Base-by-base conservation (phyloP, 1,284 basidiomycete genomes). In the Cerioporus squamosus region DNA sequence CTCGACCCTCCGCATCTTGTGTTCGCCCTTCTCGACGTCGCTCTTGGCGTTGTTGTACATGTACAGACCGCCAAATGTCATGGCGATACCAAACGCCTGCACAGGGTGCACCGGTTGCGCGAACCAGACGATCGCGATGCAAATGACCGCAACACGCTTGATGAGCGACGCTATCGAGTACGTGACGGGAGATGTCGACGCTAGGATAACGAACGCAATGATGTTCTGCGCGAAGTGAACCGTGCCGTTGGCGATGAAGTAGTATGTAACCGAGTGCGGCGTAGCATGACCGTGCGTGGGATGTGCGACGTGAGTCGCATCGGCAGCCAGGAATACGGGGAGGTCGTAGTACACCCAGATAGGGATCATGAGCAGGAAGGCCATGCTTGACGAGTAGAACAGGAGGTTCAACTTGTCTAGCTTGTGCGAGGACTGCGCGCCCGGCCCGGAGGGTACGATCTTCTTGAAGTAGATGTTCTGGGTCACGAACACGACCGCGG, bases 391-490 rank as follows among this genome's bases (percentile, higher is more conserved):
- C 8, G 95, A 97, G 76, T 97, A 99, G 71, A 97, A 89, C 23
- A 99, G 81, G 26, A 99, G 83, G 77, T 98, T 98, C 71, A 99
- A 83, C 80, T 98, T 99, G 84, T 99, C 97, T 52, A 99, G 83
- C 72, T 95, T 95, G 72, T 89, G 88, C 9, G 82, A 76, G 1
- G 83, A 77, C 24, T 75, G 74, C n/a, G 71, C 69, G 38, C 72
- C 74, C 10, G 78, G 70, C 48, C 80, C 82, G 18, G 87, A 86
- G 0, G 95, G 95, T 82, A 99, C 90, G 60, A 99, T 89, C 80
- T 98, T 98, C 78, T 99, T 99, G 84, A 97, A 97, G 76, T 97
- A 98, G 69, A 99, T 98, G 77, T 99, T 99, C 65, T 96, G 96
- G 60, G 93, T 94, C 51, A 99, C 97, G 72, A 99, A 98, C 65